Percentiles rank a stretch among this genome's conserved stretches.
Evolutionary conservation across 179 eudicot species (phyloP).

Genomic region (Carnegiea gigantea): DNA sequence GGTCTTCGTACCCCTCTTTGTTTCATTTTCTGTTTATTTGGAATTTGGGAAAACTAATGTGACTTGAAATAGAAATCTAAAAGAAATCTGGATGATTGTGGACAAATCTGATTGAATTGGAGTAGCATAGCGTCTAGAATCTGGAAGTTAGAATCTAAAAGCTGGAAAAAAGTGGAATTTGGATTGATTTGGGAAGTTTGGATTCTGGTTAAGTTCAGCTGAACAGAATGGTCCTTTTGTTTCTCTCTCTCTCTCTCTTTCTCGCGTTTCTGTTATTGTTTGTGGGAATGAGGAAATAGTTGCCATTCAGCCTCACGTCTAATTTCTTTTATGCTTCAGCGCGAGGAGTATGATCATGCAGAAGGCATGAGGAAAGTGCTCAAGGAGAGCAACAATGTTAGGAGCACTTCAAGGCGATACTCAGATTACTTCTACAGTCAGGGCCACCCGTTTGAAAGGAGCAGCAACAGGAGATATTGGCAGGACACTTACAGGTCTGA

Average conservation of each 20-base stretch:
- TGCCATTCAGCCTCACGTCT: background rate
- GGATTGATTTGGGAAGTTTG: background rate
- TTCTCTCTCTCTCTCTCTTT: no score
- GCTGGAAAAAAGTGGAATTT: background rate
- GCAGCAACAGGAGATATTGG: slow-evolving; percentile 50
- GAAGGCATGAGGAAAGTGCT: slow-evolving; percentile 59
- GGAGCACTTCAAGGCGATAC: slow-evolving; percentile 33
- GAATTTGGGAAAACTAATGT: background rate
- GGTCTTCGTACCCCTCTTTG: background rate
- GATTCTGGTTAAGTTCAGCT: background rate
- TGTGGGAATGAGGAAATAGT: no score
- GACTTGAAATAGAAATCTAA: no score
- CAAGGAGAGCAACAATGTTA: slow-evolving; percentile 39
- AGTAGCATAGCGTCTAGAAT: background rate
- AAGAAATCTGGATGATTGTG: background rate
- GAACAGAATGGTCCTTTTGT: no score
- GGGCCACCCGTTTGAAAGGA: slow-evolving; percentile 50
- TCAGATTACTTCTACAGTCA: slow-evolving; percentile 36
- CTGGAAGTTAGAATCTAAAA: no score
- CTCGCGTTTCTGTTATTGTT: no score
- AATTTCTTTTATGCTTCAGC: slow-evolving; percentile 34
- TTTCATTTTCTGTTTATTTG: background rate
- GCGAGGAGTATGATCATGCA: slow-evolving; percentile 55
- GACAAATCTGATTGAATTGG: background rate
- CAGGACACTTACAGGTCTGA: slow-evolving; percentile 52